phyloP scores from a whole-genome alignment of 305 asterid genomes.

The Fraxinus greggii region DNA sequence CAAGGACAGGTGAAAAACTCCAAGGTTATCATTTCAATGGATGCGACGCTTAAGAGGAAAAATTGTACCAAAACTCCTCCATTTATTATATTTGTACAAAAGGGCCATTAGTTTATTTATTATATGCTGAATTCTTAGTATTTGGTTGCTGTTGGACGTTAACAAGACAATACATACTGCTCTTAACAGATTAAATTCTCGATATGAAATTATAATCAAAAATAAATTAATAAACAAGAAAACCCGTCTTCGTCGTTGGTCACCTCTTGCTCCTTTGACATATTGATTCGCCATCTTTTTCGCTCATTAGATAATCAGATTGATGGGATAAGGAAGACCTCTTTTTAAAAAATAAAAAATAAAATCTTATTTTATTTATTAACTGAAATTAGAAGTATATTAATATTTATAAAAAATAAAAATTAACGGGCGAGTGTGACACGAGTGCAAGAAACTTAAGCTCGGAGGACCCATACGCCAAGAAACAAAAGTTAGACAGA shows the following conservation, averaged over 20 bases:
- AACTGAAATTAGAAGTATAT: not conserved
- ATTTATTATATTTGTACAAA: not conserved
- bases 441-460: not conserved
- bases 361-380: not conserved
- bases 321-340: not conserved
- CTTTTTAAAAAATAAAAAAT: not conserved
- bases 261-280: not conserved
- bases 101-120: not conserved
- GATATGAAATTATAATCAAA: not conserved
- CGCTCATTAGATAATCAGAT: not conserved
- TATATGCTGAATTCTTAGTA: not conserved
- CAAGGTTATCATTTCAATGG: not conserved
- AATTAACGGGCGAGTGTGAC: not conserved
- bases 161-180: not conserved
- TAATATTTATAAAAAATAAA: not conserved
- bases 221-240: not conserved
- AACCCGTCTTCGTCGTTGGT: not conserved
- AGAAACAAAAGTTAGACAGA: not conserved
- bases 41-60: not conserved
- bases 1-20: not conserved
- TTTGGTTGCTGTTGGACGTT: not conserved
- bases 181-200: not conserved
- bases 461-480: not conserved
- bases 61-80: not conserved
- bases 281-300: not conserved